Evolutionary conservation across 305 asterid species (phyloP).

Genomic region (Fraxinus greggii): DNA sequence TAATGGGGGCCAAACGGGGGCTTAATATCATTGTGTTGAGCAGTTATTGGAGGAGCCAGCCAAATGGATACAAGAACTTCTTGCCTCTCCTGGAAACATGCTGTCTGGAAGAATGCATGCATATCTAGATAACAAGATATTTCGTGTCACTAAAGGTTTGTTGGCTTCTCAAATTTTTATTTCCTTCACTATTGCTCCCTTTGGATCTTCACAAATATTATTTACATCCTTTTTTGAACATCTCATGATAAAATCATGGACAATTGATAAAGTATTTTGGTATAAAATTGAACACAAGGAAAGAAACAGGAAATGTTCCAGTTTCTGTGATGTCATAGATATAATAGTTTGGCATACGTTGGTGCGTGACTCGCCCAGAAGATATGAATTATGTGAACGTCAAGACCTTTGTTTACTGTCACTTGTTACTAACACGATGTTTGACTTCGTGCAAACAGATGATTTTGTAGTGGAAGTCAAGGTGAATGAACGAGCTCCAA

Average conservation of each 20-base stretch:
- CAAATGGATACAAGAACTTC: constrained; percentile 49
- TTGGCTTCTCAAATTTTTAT: neutral
- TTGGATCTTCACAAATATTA: neutral
- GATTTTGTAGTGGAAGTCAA: constrained; percentile 12
- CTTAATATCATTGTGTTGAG: constrained; percentile 22
- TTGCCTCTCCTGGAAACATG: constrained; percentile 66
- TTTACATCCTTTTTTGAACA: neutral
- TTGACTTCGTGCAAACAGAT: neutral
- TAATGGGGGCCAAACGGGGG: no score
- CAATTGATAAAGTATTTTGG: neutral
- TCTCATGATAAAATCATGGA: neutral
- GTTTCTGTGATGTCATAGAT: neutral
- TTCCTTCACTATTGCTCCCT: neutral
- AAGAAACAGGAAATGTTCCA: neutral
- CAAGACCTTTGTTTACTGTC: neutral
- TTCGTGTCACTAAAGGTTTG: constrained; percentile 65
- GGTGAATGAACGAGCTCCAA: constrained; percentile 38
- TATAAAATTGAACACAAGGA: neutral
- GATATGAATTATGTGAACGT: neutral
- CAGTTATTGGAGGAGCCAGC: constrained; percentile 84
- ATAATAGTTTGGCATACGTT: neutral
- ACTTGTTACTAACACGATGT: neutral
- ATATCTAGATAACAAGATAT: constrained; percentile 65
- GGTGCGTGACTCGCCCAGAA: neutral
- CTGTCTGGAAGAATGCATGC: constrained; percentile 69